A percentile compares a stretch with the other conserved stretches of the same genome.
Evolutionary conservation across 768 basidiomycete species (phyloP).

Genomic region (Auricularia cornea): DNA sequence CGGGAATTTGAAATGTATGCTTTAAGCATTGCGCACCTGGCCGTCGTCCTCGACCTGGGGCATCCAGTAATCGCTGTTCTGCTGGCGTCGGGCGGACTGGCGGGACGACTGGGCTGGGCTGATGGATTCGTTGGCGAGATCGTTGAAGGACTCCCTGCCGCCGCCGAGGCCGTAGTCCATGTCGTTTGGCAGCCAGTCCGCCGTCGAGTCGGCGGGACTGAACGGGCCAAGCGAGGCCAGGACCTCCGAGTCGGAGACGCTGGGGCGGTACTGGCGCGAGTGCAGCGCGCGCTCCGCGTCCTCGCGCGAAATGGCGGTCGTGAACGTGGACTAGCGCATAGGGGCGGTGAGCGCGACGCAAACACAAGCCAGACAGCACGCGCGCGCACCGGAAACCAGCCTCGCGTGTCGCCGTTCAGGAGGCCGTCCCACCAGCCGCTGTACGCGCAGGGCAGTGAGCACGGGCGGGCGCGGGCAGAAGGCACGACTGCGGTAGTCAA

Average conservation of each 20-base stretch:
- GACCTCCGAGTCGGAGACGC: neutral
- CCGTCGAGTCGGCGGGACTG: neutral
- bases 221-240: neutral
- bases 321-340: neutral
- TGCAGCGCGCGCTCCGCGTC: neutral
- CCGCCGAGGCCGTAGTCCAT: neutral
- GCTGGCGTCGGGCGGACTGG: neutral
- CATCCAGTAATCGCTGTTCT: constrained; percentile 75
- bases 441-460: neutral
- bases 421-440: constrained; percentile 97
- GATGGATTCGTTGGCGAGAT: neutral
- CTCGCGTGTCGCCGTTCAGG: constrained; percentile 69
- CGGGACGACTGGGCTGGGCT: neutral
- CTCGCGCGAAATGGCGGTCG: neutral
- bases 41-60: constrained; percentile 76
- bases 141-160: neutral
- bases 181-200: neutral
- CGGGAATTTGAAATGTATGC: neutral
- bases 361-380: too few relatives aligned
- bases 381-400: constrained; percentile 83
- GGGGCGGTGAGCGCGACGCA: neutral
- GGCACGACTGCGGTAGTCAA: constrained; percentile 48
- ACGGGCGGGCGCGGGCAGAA: constrained; percentile 25
- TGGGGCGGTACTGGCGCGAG: neutral
- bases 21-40: constrained; percentile 44